Evolutionary conservation across 208 protist species (phyloP), one percentile per base, ranked within the genome.

Genomic region (Trypanosomatidae sp.): DNA sequence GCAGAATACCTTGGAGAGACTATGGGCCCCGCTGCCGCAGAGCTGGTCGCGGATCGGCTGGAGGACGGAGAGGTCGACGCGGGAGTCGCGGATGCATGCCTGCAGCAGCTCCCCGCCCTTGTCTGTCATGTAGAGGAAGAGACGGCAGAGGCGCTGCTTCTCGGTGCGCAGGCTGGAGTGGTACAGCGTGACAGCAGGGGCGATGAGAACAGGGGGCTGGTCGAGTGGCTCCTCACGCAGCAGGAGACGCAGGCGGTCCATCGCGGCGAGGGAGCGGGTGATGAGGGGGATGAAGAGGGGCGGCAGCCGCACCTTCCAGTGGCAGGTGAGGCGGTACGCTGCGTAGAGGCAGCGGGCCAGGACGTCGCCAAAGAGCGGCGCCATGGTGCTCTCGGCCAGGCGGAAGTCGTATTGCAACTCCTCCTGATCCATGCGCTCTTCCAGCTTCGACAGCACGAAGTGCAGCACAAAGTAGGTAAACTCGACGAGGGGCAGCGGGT

Each of bases 291-390:
- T 80, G 58, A 95, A 81, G 8, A 71, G 71, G 15, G 68, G 41
- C 13, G 83, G 83, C n/a, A 95, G 78, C 39, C 67, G 62, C 33
- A 88, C 66, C 67, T 66, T 66, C 78, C 88, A 87, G 36, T 71
- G 69, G 67, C 71, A 75, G 33, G 75, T 69, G 39, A 95, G 55
- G 47, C 90, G 76, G 68, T 88, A 85, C 15, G 76, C 74, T 3
- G 80, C 79, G 53, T 82, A 60, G 36, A 95, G 66, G 60, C 80
- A 90, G 33, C 87, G 82, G 25, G 80, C 81, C 17, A 95, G 81
- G 36, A 95, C 76, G 50, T 93, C 88, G 9, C 79, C 80, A 58
- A 91, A 95, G 59, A 95, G 83, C 17, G 87, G 83, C 28, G 90
- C 71, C 67, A 86, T 73, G 22, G 82, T 80, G 67, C 76, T 80